Percentiles rank a stretch among this genome's conserved stretches.
phyloP scores from a whole-genome alignment of 768 basidiomycete species.

The Pulveroboletus sp. region DNA sequence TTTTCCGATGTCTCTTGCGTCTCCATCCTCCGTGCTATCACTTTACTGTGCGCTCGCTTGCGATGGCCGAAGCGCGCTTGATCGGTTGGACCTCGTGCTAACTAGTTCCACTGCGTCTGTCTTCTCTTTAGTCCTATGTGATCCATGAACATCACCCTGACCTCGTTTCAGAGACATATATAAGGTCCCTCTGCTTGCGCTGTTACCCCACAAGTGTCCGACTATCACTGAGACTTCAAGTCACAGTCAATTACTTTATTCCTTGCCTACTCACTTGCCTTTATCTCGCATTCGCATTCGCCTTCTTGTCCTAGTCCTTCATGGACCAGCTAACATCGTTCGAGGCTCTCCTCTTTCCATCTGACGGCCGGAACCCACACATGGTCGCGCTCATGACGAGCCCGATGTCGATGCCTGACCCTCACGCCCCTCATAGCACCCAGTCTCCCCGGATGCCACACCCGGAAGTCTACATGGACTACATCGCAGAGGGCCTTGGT shows the following conservation, averaged over 20 bases:
- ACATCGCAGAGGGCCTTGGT: conserved; percentile 69
- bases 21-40: conserved; percentile 1
- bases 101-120: conserved; percentile 25
- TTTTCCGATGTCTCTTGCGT: conserved; percentile 3
- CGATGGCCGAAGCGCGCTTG: conserved; percentile 11
- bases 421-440: conserved; percentile 41
- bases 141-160: conserved; percentile 28
- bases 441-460: conserved; percentile 65
- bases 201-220: conserved; percentile 17
- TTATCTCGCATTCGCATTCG: conserved; percentile 18
- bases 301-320: conserved; percentile 13
- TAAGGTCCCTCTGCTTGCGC: conserved; percentile 20
- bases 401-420: conserved; percentile 41
- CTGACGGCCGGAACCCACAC: conserved; percentile 70
- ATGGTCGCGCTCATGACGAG: conserved; percentile 74
- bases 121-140: conserved; percentile 20
- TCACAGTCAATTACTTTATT: conserved; percentile 17
- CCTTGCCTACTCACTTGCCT: conserved; percentile 13
- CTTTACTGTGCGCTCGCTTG: conserved; percentile 2
- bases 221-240: conserved; percentile 17
- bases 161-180: conserved; percentile 39
- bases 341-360: conserved; percentile 73
- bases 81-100: conserved; percentile 36
- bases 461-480: conserved; percentile 83
- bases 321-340: conserved; percentile 67